Evolutionary conservation across 176 grass and related monocot species (phyloP).

Genomic region (Bothriochloa decipiens): DNA sequence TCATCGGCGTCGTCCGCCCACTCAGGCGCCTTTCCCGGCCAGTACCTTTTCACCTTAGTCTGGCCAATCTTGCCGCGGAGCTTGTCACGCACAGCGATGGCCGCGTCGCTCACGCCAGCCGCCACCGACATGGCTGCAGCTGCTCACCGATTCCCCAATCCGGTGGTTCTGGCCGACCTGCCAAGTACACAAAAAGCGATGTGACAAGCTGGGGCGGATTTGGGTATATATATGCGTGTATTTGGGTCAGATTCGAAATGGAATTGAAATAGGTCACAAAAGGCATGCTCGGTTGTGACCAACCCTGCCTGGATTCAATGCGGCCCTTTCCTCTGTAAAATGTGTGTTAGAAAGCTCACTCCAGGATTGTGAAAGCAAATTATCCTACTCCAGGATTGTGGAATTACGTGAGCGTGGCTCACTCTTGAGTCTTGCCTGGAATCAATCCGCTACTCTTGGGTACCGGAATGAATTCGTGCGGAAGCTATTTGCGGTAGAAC

Average conservation of each 20-base stretch:
- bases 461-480: too few species aligned
- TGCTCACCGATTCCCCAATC: not conserved
- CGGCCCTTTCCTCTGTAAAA: too few species aligned
- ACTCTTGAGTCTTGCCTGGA: too few species aligned
- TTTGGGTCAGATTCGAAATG: not conserved
- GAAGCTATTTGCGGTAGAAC: too few species aligned
- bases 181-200: not conserved
- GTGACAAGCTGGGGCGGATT: not conserved
- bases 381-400: too few species aligned
- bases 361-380: too few species aligned
- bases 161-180: not conserved
- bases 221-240: not conserved
- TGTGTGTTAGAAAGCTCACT: too few species aligned
- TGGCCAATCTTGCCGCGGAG: conserved; percentile 86
- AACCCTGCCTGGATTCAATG: too few species aligned
- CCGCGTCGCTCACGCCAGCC: conserved; percentile 67
- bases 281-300: too few species aligned
- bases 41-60: conserved; percentile 90
- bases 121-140: conserved; percentile 62
- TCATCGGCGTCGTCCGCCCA: conserved; percentile 58
- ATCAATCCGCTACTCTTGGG: too few species aligned
- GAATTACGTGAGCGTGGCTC: too few species aligned
- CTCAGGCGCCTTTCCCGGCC: conserved; percentile 64
- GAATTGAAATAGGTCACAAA: not conserved
- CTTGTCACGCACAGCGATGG: conserved; percentile 84